Base-by-base conservation (phyloP, 805 yeast species). In the Priceomyces medius region DNA sequence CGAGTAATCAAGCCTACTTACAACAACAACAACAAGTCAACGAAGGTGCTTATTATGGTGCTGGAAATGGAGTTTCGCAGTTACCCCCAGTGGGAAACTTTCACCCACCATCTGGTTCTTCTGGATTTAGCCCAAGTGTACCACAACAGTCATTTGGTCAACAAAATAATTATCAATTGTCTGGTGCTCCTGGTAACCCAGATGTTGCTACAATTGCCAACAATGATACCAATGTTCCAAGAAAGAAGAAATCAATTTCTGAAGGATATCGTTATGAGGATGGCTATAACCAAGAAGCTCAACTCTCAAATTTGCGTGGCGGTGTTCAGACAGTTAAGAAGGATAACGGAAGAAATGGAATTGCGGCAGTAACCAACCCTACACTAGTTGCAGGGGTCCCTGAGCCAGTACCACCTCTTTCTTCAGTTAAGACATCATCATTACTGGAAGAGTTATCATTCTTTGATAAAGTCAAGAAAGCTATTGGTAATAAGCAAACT, bases 71-170 rank as follows among this genome's bases (percentile, higher is more conserved):
- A 8, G 58, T 52, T 13, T 66, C 77, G 28, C 87, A 85, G 47
- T 72, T 87, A 42, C 96, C 96, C 7, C 96, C 96, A 2, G 88
- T 88, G 21, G 96, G 96, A 4, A 87, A 78, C 58, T 88, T 88
- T 58, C 89, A 88, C 32, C 88, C 95, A 7, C 83, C 85, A 32
- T 63, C 61, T 4, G 64, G 63, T 12, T 50, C 55, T 6, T 41
- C 63, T 32, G 58, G 61, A 14, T 48, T 54, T 45, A 55, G 58
- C 41, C 63, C 61, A 16, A 48, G 48, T 33, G 53, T 48, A n/a
- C 32, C 50, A 7, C 56, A 47, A 20, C 47, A 37, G 13, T 58
- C 47, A 14, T 49, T 44, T 46, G 49, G 42, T 32, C 55, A 55
- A 37, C 56, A 51, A 45, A 48, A 40, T 45, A 47, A 35, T 16